Conservation (phyloP, 352 stramenopile species). For the Pythium volutum region DNA sequence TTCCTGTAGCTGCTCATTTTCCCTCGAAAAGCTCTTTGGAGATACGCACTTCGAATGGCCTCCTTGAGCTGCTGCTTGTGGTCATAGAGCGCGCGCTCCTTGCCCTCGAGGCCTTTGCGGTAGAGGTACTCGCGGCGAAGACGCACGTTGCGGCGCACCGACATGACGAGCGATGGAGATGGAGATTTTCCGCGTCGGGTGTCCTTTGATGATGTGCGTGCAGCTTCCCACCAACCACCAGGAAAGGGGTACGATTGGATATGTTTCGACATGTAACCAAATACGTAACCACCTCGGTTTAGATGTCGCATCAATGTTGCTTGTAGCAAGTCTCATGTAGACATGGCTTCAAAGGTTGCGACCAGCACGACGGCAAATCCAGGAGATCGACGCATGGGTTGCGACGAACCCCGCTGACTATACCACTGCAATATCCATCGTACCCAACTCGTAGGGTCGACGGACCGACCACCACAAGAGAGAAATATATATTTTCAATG, state of each 20-base stretch:
- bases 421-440: neutral
- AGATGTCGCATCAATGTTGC: neutral
- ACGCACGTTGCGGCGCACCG: slow-evolving; percentile 93
- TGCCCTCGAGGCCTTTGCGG: slow-evolving; percentile 96
- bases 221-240: neutral
- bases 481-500: neutral
- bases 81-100: slow-evolving; percentile 95
- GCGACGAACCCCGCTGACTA: too few species aligned
- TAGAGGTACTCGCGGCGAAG: slow-evolving; percentile 99
- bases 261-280: neutral
- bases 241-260: neutral
- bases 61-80: slow-evolving; percentile 97
- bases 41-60: slow-evolving; percentile 68
- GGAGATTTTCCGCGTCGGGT: neutral
- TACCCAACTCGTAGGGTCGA: neutral
- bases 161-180: too few species aligned
- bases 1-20: neutral
- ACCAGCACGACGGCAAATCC: too few species aligned
- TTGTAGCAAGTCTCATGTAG: neutral
- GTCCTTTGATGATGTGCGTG: neutral
- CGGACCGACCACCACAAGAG: neutral
- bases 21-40: neutral
- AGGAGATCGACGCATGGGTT: too few species aligned
- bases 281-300: neutral
- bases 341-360: neutral